phyloP scores from a whole-genome alignment of 768 basidiomycete genomes.

The Astraeus odoratus region DNA sequence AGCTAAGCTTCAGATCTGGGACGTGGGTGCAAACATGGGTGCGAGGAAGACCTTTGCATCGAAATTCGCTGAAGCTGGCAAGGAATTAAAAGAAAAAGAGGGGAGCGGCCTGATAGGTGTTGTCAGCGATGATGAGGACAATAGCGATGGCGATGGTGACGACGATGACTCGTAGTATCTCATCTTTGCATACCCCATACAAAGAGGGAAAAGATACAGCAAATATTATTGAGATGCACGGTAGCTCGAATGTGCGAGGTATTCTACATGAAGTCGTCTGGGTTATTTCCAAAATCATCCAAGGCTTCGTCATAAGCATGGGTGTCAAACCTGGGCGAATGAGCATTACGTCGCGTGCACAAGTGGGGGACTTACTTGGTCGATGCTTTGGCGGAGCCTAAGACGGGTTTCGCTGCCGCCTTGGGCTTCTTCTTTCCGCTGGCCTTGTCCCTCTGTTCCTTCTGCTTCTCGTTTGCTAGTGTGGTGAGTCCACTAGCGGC shows the following conservation, averaged over 20 bases:
- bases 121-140: conserved; percentile 63
- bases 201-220: not conserved
- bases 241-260: conserved; percentile 12
- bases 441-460: conserved; percentile 76
- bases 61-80: conserved; percentile 71
- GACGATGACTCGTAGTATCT: conserved; percentile 9
- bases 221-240: conserved; percentile 8
- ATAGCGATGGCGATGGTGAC: conserved; percentile 39
- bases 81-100: conserved; percentile 55
- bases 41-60: conserved; percentile 77
- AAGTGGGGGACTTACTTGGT: conserved; percentile 40
- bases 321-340: conserved; percentile 61
- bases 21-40: conserved; percentile 77
- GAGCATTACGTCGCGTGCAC: conserved; percentile 4
- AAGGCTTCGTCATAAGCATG: conserved; percentile 79
- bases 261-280: conserved; percentile 88
- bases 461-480: conserved; percentile 93
- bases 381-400: conserved; percentile 68
- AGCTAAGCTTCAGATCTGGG: conserved; percentile 94
- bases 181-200: not conserved
- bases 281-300: conserved; percentile 74
- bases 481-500: conserved; percentile 78
- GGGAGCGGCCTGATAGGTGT: conserved; percentile 67
- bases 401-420: conserved; percentile 57
- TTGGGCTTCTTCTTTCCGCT: conserved; percentile 89